A percentile compares a stretch with the other conserved stretches of the same genome.
These are phyloP conservation scores for Corymbia citriodora DNA, from an alignment of 441 rosid species.

Conservation along the genomic window DNA sequence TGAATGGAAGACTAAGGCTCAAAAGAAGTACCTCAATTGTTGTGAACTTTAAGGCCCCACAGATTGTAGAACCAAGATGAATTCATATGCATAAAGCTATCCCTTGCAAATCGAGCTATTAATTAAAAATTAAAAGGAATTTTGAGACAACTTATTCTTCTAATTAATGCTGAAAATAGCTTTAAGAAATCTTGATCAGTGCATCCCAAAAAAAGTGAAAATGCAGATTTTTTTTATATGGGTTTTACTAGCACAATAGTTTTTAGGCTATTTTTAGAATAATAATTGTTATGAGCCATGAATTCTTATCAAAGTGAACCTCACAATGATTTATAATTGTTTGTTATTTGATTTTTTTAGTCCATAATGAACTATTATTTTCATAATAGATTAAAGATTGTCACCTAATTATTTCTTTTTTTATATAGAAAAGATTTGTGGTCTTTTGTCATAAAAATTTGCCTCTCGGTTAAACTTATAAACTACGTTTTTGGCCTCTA, in stretches of 20 bases:
- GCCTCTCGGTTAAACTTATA: not conserved
- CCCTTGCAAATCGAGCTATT: too few relatives aligned
- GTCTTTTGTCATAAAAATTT: rapidly evolving
- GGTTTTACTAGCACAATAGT: rapidly evolving
- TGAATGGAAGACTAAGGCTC: not conserved
- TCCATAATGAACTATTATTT: too few relatives aligned
- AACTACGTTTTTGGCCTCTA: not conserved
- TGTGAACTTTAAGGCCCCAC: not conserved
- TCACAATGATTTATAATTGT: rapidly evolving
- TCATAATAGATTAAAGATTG: not conserved
- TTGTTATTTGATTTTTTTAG: rapidly evolving
- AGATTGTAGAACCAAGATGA: not conserved
- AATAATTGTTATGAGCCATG: rapidly evolving
- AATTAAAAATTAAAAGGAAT: too few relatives aligned
- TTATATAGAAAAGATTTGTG: too few relatives aligned
- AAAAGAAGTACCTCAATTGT: not conserved
- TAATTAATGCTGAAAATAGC: not conserved
- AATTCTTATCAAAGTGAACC: rapidly evolving
- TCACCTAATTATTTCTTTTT: rapidly evolving
- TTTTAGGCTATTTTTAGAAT: rapidly evolving
- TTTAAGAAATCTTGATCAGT: not conserved
- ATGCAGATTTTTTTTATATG: too few relatives aligned
- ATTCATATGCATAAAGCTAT: not conserved
- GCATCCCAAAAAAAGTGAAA: not conserved
- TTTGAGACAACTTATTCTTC: not conserved